A percentile compares a stretch with the other conserved stretches of the same genome.
phyloP scores from a whole-genome alignment of 164 flowering plant species.

The Vitis rupestris region DNA sequence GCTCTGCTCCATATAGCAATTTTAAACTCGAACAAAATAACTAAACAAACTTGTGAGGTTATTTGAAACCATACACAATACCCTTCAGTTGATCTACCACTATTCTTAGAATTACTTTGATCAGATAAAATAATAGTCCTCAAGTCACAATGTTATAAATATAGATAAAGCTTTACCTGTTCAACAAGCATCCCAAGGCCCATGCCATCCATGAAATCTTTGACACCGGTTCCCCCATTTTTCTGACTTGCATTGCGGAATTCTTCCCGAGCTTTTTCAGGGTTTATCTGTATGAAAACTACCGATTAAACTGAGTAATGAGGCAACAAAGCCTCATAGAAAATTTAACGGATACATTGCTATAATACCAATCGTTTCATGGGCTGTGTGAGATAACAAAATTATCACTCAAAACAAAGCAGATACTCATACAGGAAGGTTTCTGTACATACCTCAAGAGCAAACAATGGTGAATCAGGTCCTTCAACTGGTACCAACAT shows the following conservation, averaged over 20 bases:
- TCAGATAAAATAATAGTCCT: too few relatives aligned
- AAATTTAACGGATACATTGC: too few relatives aligned
- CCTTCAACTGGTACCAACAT: slow-evolving; percentile 86
- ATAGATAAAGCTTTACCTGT: slow-evolving; percentile 47
- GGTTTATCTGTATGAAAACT: slow-evolving; percentile 63
- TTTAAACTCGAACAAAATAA: too few relatives aligned
- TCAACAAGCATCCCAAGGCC: slow-evolving; percentile 94
- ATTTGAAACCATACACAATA: too few relatives aligned
- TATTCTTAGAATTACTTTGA: too few relatives aligned
- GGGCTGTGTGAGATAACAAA: neutral
- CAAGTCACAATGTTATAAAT: too few relatives aligned
- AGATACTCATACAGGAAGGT: neutral
- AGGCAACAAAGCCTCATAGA: neutral
- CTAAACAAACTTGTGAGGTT: too few relatives aligned
- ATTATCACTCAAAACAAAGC: neutral
- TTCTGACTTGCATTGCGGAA: slow-evolving; percentile 65
- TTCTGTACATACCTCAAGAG: slow-evolving; percentile 73
- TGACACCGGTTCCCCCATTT: slow-evolving; percentile 83
- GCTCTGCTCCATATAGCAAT: too few relatives aligned
- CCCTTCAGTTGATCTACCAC: too few relatives aligned
- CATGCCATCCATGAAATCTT: slow-evolving; percentile 97
- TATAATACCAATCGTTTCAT: too few relatives aligned
- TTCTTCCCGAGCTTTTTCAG: slow-evolving; percentile 93
- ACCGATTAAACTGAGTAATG: slow-evolving; percentile 4
- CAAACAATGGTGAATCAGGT: slow-evolving; percentile 75